phyloP scores from a whole-genome alignment of 192 early-diverging fungal species.

The Mortierella hygrophila region DNA sequence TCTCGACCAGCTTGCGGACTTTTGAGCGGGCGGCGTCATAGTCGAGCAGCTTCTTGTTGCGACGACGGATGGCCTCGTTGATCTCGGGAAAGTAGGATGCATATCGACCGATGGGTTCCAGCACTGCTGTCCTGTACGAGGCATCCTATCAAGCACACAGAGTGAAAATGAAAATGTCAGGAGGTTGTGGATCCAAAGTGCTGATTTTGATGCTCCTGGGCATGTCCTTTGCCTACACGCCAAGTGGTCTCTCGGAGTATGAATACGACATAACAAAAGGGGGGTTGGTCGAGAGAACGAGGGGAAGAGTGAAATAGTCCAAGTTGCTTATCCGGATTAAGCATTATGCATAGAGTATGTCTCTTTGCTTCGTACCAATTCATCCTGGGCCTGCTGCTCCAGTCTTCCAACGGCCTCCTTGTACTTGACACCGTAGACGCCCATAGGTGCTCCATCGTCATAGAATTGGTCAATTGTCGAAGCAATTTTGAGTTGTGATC shows the following conservation, averaged over 20 bases:
- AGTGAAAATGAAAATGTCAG: background rate
- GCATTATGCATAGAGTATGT: background rate
- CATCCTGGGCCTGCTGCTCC: constrained; percentile 82
- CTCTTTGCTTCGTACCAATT: constrained; percentile 73
- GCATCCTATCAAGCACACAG: constrained; percentile 67
- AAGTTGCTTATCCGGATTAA: background rate
- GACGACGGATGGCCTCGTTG: constrained; percentile 91
- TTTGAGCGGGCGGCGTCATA: constrained; percentile 83
- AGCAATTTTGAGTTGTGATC: constrained; percentile 86
- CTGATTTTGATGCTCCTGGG: background rate
- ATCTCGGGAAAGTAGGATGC: constrained; percentile 92
- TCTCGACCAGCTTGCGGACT: constrained; percentile 87
- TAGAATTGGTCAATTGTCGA: constrained; percentile 92
- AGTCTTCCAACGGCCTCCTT: constrained; percentile 84
- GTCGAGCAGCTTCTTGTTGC: constrained; percentile 90
- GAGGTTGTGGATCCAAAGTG: background rate
- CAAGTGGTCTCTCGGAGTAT: background rate
- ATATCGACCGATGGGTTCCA: constrained; percentile 91
- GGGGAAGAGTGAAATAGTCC: background rate
- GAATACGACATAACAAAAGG: background rate
- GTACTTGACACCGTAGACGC: constrained; percentile 84
- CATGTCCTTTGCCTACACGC: background rate
- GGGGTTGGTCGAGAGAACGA: background rate
- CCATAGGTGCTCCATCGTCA: constrained; percentile 83
- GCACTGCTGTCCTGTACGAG: constrained; percentile 86